Evolutionary conservation across 306 rosid genomes (phyloP).

Genomic region (Ochetophila trinervis): DNA sequence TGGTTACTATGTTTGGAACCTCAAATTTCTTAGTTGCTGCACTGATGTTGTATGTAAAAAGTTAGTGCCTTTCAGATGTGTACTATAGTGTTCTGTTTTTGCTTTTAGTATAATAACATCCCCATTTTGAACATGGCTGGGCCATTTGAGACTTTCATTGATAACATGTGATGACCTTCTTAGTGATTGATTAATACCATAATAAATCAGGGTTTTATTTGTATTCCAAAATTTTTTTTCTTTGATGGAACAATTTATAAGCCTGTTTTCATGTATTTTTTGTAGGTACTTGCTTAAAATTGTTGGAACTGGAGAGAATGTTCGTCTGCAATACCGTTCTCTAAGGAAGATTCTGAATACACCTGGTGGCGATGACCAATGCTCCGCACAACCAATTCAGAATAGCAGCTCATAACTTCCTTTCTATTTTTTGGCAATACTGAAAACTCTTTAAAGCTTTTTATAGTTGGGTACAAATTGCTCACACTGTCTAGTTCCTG

Average conservation of each 20-base stretch:
- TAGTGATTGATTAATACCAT: neutral
- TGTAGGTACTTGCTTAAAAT: slow-evolving; percentile 92
- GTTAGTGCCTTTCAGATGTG: no score
- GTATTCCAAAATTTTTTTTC: neutral
- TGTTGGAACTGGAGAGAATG: slow-evolving; percentile 80
- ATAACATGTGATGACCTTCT: neutral
- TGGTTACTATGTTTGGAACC: no score
- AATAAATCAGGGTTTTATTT: neutral
- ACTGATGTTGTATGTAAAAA: no score
- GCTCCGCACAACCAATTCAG: slow-evolving; percentile 53
- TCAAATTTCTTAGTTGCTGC: no score
- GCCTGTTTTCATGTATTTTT: slow-evolving; percentile 4
- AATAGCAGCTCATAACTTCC: slow-evolving; percentile 46
- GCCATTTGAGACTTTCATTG: neutral
- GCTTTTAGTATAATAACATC: neutral
- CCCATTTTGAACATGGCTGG: neutral
- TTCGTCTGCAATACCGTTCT: slow-evolving; percentile 92
- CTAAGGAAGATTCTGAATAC: slow-evolving; percentile 69
- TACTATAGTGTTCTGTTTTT: no score
- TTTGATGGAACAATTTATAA: neutral
- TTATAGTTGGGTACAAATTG: slow-evolving; percentile 8
- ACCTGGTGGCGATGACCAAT: slow-evolving; percentile 34
- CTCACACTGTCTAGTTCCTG: neutral
- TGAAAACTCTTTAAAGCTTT: neutral
- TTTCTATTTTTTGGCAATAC: neutral